A percentile compares a stretch with the other conserved stretches of the same genome.
Conservation (phyloP, 2,329 filamentous ascomycete genomes). For the Penicillium sp. region DNA sequence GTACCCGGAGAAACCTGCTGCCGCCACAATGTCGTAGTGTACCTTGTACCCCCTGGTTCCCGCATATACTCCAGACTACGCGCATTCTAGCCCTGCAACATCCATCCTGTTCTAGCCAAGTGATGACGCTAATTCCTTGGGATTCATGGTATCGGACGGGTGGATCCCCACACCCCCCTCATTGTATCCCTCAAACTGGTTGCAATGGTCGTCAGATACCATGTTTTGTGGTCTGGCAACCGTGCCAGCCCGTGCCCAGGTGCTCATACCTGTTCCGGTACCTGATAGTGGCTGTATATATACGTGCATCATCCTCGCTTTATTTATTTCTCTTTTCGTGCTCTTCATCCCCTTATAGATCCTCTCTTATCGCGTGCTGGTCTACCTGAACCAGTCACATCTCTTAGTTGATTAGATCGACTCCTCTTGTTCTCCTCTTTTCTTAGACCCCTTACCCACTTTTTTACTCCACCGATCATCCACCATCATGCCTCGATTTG, state of each 20-base stretch:
- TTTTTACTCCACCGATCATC: slow-evolving; percentile 4
- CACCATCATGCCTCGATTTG: slow-evolving; percentile 60
- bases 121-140: slow-evolving; percentile 43
- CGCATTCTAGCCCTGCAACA: slow-evolving; percentile 4
- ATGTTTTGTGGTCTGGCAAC: slow-evolving; percentile 8
- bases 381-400: slow-evolving; percentile 8
- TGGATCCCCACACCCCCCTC: slow-evolving; percentile 27
- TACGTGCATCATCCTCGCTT: slow-evolving; percentile 12
- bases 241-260: slow-evolving; percentile 1
- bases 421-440: slow-evolving; percentile 9
- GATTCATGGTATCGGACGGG: slow-evolving; percentile 31
- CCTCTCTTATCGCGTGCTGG: slow-evolving; percentile 1
- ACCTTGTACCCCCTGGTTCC: slow-evolving; percentile 13
- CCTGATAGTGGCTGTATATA: slow-evolving; percentile 15
- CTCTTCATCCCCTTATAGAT: not conserved
- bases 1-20: slow-evolving; percentile 14
- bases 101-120: slow-evolving; percentile 19
- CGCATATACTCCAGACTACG: slow-evolving; percentile 5
- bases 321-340: not conserved
- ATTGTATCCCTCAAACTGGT: slow-evolving; percentile 5
- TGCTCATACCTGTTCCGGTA: slow-evolving; percentile 2
- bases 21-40: slow-evolving; percentile 20
- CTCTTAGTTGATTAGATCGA: slow-evolving; percentile 11
- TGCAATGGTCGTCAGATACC: slow-evolving; percentile 12
- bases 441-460: slow-evolving; percentile 1